These are phyloP conservation scores for Leucaena leucocephala DNA, from an alignment of 306 rosid species.

Conservation along the genomic window DNA sequence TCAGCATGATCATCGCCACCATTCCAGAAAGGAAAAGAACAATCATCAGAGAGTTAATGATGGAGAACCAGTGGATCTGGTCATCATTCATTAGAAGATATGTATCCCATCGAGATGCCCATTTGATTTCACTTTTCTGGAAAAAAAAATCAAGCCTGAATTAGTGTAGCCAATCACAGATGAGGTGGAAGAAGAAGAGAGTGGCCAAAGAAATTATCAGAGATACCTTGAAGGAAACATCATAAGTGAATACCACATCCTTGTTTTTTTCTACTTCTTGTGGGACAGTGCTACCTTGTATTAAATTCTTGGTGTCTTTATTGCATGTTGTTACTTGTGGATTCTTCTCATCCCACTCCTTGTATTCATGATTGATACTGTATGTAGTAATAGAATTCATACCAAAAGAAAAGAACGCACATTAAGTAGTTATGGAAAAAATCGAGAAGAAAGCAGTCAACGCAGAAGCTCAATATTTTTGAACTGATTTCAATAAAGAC, in stretches of 20 bases:
- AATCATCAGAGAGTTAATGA: slow-evolving; percentile 96
- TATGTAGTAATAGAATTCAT: slow-evolving; percentile 32
- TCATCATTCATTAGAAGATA: slow-evolving; percentile 99
- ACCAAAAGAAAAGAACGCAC: slow-evolving; percentile 19
- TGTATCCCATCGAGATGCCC: slow-evolving; percentile 99
- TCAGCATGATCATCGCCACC: slow-evolving; percentile 99
- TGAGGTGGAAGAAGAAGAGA: not conserved
- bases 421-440: slow-evolving; percentile 24
- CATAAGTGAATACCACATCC: slow-evolving; percentile 87
- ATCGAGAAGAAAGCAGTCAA: slow-evolving; percentile 23
- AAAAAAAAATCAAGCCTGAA: slow-evolving; percentile 26
- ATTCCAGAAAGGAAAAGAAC: slow-evolving; percentile 99
- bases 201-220: slow-evolving; percentile 30
- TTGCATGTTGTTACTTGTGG: slow-evolving; percentile 89
- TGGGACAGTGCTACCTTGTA: slow-evolving; percentile 85
- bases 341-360: slow-evolving; percentile 83
- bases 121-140: slow-evolving; percentile 92
- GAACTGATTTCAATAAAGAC: slow-evolving; percentile 8
- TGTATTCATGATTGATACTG: slow-evolving; percentile 91
- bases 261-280: slow-evolving; percentile 87
- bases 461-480: slow-evolving; percentile 19
- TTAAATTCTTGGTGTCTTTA: slow-evolving; percentile 83
- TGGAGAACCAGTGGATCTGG: slow-evolving; percentile 99
- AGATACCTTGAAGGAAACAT: slow-evolving; percentile 90
- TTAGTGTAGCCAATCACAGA: slow-evolving; percentile 22